Evolutionary conservation across 208 protist species (phyloP), one percentile per base, ranked within the genome.

Genomic region (Kentomonas sorsogonicus): DNA sequence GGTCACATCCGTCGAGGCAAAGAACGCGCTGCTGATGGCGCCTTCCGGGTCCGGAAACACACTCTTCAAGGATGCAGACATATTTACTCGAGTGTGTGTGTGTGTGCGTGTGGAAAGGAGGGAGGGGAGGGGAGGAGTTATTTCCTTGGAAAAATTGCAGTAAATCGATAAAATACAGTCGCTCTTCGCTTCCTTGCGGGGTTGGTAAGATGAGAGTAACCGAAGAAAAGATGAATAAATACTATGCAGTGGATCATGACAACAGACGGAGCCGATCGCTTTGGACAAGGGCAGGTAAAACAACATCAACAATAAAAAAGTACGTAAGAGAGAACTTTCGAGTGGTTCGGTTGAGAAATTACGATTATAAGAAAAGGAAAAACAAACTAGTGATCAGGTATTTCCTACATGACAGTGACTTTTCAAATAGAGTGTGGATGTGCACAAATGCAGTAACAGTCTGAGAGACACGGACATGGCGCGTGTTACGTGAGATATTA

Each of bases 11-110:
- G 71, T 74, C 10, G 76, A 81, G 53, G 64, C 55, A 50, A 90
- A 88, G 62, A 90, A 92, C 26, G 63, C 57, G 36, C 57, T 63
- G 64, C 77, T 78, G 15, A 94, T 70, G 16, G 71, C 72, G 25
- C 48, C 63, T 20, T 68, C 83, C 10, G 69, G 54, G 59, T 93
- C 86, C 1, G 63, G 66, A 29, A 87, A 93, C 4, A 31, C 6
- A 52, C n/a, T 31, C 11, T 23, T 52, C 34, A 22, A 4, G 7
- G 13, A 33, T 30, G 11, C 10, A 52, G 46, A 52, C 46, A 52
- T 40, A 40, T 40, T n/a, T 40, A 40, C 36, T n/a, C 36, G 9
- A 9, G 11, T 40, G 36, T n/a, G 36, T n/a, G 15, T 40, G 9
- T 40, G 36, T 40, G 9, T 15, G 15, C 36, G 36, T n/a, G n/a